Percentiles rank a stretch among this genome's conserved stretches.
phyloP scores from a whole-genome alignment of 1,284 basidiomycete species.

The Sporisorium reilianum region DNA sequence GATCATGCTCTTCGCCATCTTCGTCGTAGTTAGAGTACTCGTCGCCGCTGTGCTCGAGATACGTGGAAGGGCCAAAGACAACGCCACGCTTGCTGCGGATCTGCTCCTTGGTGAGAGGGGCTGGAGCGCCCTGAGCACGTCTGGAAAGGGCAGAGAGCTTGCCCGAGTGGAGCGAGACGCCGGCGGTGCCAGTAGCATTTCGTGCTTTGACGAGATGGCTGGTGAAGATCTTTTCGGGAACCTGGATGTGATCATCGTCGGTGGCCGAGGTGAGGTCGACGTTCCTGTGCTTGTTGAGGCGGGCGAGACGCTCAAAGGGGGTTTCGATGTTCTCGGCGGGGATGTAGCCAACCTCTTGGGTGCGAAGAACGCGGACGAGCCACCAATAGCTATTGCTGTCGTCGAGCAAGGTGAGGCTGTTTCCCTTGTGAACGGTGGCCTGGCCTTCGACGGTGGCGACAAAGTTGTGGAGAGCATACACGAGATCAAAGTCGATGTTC shows the following conservation, averaged over 20 bases:
- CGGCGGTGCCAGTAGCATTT: slow-evolving; percentile 46
- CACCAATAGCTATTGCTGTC: slow-evolving; percentile 70
- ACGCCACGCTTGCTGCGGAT: slow-evolving; percentile 61
- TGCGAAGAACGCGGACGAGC: slow-evolving; percentile 68
- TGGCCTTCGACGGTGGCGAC: slow-evolving; percentile 68
- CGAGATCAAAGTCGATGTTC: slow-evolving; percentile 69
- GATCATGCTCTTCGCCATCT: slow-evolving; percentile 54
- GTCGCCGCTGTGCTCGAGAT: slow-evolving; percentile 67
- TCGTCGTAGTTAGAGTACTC: slow-evolving; percentile 63
- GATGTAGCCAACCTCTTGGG: slow-evolving; percentile 97
- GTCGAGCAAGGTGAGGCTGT: slow-evolving; percentile 67
- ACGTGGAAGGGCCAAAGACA: slow-evolving; percentile 63
- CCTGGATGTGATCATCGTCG: slow-evolving; percentile 67
- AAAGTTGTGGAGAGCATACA: slow-evolving; percentile 69
- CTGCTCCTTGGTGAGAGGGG: slow-evolving; percentile 45
- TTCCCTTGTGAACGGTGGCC: slow-evolving; percentile 69
- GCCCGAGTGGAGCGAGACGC: slow-evolving; percentile 61
- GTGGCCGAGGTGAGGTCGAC: slow-evolving; percentile 76
- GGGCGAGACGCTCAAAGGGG: slow-evolving; percentile 92
- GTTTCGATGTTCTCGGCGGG: slow-evolving; percentile 99
- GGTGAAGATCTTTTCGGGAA: slow-evolving; percentile 53
- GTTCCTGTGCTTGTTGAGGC: slow-evolving; percentile 97
- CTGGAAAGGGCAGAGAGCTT: slow-evolving; percentile 67
- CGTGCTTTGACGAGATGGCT: slow-evolving; percentile 64
- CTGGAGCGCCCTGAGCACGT: slow-evolving; percentile 54